Evolutionary conservation across 306 rosid species (phyloP), one percentile per base, ranked within the genome.

Genomic region (Hippophae gyantsensis): DNA sequence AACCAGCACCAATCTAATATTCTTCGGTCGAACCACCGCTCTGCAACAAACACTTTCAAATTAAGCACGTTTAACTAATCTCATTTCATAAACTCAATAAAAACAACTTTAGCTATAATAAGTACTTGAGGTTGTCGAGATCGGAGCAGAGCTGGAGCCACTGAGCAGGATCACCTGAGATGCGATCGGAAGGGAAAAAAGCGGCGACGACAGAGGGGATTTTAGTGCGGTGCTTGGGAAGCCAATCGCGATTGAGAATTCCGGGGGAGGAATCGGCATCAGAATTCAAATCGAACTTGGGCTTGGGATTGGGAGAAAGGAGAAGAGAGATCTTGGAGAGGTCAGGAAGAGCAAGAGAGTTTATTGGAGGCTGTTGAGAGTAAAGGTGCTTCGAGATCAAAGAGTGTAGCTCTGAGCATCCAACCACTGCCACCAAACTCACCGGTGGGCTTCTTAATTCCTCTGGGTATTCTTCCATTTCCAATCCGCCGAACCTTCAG

Each of bases 141-240:
- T 88, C 89, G 71, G 96, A 85, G 84, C 95, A 92, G 79, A 92
- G 80, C 49, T 79, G 88, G 49, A 80, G 95, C 96, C 95, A 88
- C 65, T 75, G 94, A 13, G 86, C 79, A 12, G 99, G 95, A 65
- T 92, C 99, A 6, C 86, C 93, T 8, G 82, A 73, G 50, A 92
- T 78, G 48, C 81, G 86, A 14, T 76, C 73, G 0, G 86, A 72
- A 12, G 84, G 74, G 69, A 88, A 78, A 13, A 92, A 78, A 0
- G 81, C 82, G 52, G 88, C 90, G 32, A 88, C 62, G 26, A 86
- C 86, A 52, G 99, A 49, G 45, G 97, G 97, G 32, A 78, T 47
- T 66, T 74, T 88, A 55, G 99, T 88, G 7, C 99, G 93, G 78
- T 88, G 97, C 81, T 92, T 88, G 56, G 79, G 74, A 2, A 92